Evolutionary conservation across 164 flowering plant species (phyloP).

Genomic region (Vitis rotundifolia): DNA sequence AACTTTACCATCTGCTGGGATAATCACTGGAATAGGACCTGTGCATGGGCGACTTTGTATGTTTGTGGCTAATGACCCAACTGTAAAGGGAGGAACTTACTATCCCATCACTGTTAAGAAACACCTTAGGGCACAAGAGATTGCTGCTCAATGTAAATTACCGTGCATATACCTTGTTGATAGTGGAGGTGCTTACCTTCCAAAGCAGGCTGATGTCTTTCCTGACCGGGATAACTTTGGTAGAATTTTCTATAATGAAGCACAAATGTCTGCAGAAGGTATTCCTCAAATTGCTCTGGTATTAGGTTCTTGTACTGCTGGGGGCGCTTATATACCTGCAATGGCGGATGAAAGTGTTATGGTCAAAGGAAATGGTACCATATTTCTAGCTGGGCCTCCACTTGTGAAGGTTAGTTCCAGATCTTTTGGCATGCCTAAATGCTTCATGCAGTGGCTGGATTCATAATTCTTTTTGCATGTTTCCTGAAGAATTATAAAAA

Average conservation of each 20-base stretch:
- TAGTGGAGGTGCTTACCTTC: constrained; percentile 98
- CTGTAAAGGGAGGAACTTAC: constrained; percentile 96
- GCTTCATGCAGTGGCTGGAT: background rate
- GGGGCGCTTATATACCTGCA: constrained; percentile 99
- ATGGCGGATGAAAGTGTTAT: constrained; percentile 99
- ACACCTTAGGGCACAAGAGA: constrained; percentile 98
- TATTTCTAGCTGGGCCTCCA: constrained; percentile 97
- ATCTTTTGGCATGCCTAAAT: constrained; percentile 6
- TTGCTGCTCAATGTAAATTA: constrained; percentile 81
- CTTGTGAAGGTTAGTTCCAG: constrained; percentile 86
- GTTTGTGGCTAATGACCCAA: constrained; percentile 97
- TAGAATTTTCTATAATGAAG: constrained; percentile 92
- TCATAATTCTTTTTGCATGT: background rate
- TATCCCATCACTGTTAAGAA: constrained; percentile 96
- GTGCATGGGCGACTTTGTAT: constrained; percentile 90
- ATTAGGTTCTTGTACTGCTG: constrained; percentile 96
- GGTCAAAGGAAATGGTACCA: constrained; percentile 98
- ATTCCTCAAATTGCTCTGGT: constrained; percentile 96
- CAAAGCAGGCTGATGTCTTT: constrained; percentile 94
- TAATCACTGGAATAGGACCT: constrained; percentile 89
- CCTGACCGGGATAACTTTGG: constrained; percentile 97
- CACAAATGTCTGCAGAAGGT: constrained; percentile 84
- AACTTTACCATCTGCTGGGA: constrained; percentile 87
- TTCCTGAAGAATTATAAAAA: background rate
- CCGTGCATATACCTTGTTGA: constrained; percentile 97